Evolutionary conservation across 176 grass and related monocot species (phyloP), one percentile per base, ranked within the genome.

Genomic region (Aechmea fasciata): DNA sequence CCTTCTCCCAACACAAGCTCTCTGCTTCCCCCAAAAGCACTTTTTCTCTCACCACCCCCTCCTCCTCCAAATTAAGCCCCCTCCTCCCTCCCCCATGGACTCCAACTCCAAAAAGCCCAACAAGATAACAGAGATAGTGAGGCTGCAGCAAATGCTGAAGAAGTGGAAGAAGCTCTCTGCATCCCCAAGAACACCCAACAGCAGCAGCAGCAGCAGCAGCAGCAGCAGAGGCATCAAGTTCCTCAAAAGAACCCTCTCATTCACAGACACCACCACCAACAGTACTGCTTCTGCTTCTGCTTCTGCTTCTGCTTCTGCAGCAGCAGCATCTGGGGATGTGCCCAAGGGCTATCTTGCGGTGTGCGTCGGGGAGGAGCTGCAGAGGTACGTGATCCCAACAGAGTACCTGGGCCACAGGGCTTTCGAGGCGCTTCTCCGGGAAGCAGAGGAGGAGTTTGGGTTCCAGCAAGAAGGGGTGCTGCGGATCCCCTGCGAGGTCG

Each of bases 111-210:
- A 88, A 73, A 96, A 91, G 47, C 79, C 82, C 64, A 96, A 96
- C 82, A 96, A 96, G 85, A 96, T 96, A 77, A 88, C 91, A 3
- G 91, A 96, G 79, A 84, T 96, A 55, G 91, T 96, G 24, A 84
- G 91, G 2, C 85, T 96, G 26, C 88, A 96, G 79, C 88, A 75
- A 79, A 96, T 96, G 91, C 82, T 96, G 47, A 96, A 84, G 85
- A 96, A 88, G 67, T 96, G 91, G 91, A 89, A 89, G 87, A 96
- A 96, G 77, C 87, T 96, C 26, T 91, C 91, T 0, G 87, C 88
- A 48, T 22, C 87, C 9, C 53, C 87, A 51, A 91, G 85, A n/a
- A n/a, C n/a, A 53, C 48, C 61, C 22, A 50, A 11, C 78, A 48
- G 41, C 12, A 15, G 65, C 50, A 64, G 66, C 15, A 73, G 22